Evolutionary conservation across 805 yeast genomes (phyloP).

Genomic region (Myxozyma geophila): DNA sequence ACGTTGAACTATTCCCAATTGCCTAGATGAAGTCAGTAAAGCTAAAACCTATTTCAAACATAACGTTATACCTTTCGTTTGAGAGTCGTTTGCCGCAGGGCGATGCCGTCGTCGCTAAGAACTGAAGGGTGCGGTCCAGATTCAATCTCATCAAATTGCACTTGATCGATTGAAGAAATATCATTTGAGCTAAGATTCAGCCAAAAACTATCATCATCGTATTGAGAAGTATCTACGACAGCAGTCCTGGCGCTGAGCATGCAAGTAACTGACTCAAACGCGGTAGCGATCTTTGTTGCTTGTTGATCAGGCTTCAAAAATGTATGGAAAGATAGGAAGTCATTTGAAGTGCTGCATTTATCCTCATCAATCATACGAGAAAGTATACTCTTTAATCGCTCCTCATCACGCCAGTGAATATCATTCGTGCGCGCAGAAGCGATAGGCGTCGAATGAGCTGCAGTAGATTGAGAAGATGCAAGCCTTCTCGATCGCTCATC

Average conservation of each 20-base stretch:
- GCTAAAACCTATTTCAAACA: no score
- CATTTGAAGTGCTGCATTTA: neutral
- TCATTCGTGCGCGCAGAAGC: neutral
- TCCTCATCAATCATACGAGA: constrained; percentile 1
- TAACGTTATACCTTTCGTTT: constrained; percentile 38
- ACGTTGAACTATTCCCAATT: constrained; percentile 11
- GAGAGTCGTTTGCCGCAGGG: constrained; percentile 89
- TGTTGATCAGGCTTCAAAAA: neutral
- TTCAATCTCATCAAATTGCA: constrained; percentile 51
- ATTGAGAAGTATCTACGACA: neutral
- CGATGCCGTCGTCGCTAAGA: constrained; percentile 60
- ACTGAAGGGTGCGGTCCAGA: constrained; percentile 54
- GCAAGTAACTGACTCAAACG: constrained; percentile 14
- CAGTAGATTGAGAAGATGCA: neutral
- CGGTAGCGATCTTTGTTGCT: neutral
- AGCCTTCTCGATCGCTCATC: constrained; percentile 49
- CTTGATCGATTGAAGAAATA: neutral
- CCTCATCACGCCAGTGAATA: constrained; percentile 20
- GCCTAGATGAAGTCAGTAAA: neutral
- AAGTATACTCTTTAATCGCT: constrained; percentile 1
- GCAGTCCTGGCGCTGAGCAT: constrained; percentile 1
- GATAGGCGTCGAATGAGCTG: no score
- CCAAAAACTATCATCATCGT: constrained; percentile 27
- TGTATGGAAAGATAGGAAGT: neutral
- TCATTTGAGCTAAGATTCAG: constrained; percentile 12